These are phyloP conservation scores for Fonsecaea erecta DNA, from an alignment of 2,329 filamentous ascomycete species.

Conservation along the genomic window DNA sequence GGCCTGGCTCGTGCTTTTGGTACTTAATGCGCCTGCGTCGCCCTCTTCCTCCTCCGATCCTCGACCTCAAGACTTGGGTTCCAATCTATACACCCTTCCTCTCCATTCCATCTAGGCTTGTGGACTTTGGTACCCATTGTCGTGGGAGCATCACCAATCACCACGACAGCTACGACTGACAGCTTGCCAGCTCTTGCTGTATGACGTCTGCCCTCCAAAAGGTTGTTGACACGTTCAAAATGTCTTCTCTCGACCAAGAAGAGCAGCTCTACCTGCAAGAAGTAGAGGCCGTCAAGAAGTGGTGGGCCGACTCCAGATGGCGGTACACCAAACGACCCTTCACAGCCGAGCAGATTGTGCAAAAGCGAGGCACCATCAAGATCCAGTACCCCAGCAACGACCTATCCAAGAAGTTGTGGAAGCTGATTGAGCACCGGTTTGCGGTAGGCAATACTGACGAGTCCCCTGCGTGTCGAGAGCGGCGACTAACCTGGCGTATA, in stretches of 20 bases:
- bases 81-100: conserved; percentile 1
- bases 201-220: conserved; percentile 27
- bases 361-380: conserved; percentile 88
- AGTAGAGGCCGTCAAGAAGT: conserved; percentile 85
- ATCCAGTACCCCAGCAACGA: conserved; percentile 89
- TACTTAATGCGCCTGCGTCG: conserved; percentile 26
- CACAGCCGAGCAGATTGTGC: conserved; percentile 94
- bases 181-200: conserved; percentile 4
- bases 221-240: conserved; percentile 37
- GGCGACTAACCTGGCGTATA: not conserved
- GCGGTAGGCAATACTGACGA: conserved; percentile 59
- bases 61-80: conserved; percentile 3
- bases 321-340: conserved; percentile 89
- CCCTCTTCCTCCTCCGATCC: conserved; percentile 15
- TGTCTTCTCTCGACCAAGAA: conserved; percentile 64
- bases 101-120: not conserved
- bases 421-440: conserved; percentile 83
- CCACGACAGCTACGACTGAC: not conserved
- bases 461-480: not conserved
- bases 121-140: not conserved
- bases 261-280: conserved; percentile 78
- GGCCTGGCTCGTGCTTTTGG: conserved; percentile 12
- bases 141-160: conserved; percentile 5
- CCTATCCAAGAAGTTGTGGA: conserved; percentile 93
- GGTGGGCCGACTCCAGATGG: conserved; percentile 95